Evolutionary conservation across 2,329 filamentous ascomycete species (phyloP).

Genomic region (Sarocladiaceae sp.): DNA sequence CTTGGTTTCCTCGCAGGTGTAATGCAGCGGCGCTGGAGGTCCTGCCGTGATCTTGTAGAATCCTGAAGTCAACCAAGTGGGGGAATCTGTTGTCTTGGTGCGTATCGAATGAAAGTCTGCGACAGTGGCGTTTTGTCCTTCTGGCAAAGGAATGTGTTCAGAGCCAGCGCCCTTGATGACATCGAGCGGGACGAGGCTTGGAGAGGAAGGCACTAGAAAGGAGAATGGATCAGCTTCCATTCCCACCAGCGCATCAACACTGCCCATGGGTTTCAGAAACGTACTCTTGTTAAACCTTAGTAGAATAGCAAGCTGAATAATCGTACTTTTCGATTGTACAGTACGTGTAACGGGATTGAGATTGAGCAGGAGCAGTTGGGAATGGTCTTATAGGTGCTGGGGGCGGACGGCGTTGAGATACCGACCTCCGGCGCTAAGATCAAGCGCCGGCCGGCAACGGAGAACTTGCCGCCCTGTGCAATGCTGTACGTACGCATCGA

Average conservation of each 20-base stretch:
- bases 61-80: background rate
- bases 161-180: constrained; percentile 14
- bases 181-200: constrained; percentile 12
- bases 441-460: background rate
- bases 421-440: background rate
- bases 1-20: constrained; percentile 9
- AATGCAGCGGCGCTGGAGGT: constrained; percentile 11
- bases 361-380: background rate
- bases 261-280: background rate
- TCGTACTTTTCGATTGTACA: background rate
- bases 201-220: background rate
- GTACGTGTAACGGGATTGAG: background rate
- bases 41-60: constrained; percentile 15
- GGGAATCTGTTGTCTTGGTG: constrained; percentile 6
- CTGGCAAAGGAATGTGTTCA: constrained; percentile 12
- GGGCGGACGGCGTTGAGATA: background rate
- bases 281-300: background rate
- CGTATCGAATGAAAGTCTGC: constrained; percentile 14
- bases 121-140: constrained; percentile 13
- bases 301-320: background rate
- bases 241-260: background rate
- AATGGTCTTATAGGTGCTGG: background rate
- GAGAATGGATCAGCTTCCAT: background rate
- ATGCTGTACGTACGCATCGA: too few species aligned
- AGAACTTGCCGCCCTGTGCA: background rate